phyloP scores from a whole-genome alignment of 176 grass and related monocot genomes.

The Triticum monococcum region DNA sequence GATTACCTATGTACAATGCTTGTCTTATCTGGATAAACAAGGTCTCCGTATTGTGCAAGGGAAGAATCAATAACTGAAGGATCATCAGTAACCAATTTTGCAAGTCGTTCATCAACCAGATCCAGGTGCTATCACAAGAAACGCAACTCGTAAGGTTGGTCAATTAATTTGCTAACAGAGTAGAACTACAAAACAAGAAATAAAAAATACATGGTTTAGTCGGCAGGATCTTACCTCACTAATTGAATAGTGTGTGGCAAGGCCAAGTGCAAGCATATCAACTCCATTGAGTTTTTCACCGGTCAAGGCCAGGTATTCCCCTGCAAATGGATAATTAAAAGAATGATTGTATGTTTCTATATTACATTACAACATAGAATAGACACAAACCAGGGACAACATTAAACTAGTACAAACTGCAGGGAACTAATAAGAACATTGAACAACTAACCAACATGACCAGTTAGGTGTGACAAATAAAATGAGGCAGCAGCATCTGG shows the following conservation, averaged over 20 bases:
- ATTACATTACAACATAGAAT: not conserved
- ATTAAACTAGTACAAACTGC: not conserved
- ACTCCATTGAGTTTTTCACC: slow-evolving; percentile 79
- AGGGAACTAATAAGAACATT: not conserved
- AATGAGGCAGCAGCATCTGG: slow-evolving; percentile 97
- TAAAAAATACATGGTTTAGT: not conserved
- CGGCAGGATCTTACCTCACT: slow-evolving; percentile 54
- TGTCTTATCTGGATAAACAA: slow-evolving; percentile 84
- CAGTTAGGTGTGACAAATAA: slow-evolving; percentile 88
- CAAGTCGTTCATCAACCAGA: slow-evolving; percentile 74
- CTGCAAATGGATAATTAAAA: slow-evolving; percentile 34
- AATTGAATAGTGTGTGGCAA: slow-evolving; percentile 82
- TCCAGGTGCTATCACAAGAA: slow-evolving; percentile 55
- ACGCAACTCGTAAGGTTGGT: not conserved
- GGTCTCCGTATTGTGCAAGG: slow-evolving; percentile 85
- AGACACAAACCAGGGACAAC: not conserved
- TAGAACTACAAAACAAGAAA: not conserved
- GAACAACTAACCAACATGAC: slow-evolving; percentile 80
- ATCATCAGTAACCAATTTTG: slow-evolving; percentile 91
- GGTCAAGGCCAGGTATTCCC: slow-evolving; percentile 91
- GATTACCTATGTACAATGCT: slow-evolving; percentile 89
- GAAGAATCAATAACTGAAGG: slow-evolving; percentile 92
- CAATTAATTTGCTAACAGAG: not conserved
- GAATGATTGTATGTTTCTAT: not conserved
- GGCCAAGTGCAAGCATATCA: slow-evolving; percentile 95